These are phyloP conservation scores for Amylocystis lapponica DNA, from an alignment of 768 basidiomycete genomes.

Conservation along the genomic window DNA sequence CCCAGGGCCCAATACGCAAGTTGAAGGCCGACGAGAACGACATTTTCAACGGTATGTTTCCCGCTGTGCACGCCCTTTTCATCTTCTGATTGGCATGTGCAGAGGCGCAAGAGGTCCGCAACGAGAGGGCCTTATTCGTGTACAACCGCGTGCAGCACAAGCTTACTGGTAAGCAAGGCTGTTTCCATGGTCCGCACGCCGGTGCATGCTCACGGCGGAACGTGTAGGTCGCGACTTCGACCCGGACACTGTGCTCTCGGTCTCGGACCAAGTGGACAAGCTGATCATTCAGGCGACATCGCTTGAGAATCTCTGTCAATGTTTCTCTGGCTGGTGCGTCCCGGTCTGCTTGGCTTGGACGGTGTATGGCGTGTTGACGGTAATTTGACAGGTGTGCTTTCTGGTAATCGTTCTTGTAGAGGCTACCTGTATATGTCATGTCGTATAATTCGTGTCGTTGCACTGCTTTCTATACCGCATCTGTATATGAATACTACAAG, in stretches of 20 bases:
- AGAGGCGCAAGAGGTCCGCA: constrained; percentile 79
- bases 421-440: background rate
- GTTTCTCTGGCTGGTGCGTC: constrained; percentile 87
- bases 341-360: background rate
- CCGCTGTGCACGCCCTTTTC: background rate
- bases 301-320: constrained; percentile 93
- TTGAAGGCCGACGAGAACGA: constrained; percentile 90
- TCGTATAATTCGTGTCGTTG: too few relatives aligned
- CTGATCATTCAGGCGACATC: constrained; percentile 91
- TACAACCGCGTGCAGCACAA: constrained; percentile 95
- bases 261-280: constrained; percentile 86
- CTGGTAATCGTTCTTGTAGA: constrained; percentile 49
- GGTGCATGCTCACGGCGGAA: background rate
- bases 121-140: constrained; percentile 84
- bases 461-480: too few relatives aligned
- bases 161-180: constrained; percentile 64
- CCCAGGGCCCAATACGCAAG: constrained; percentile 76
- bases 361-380: background rate
- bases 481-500: too few relatives aligned
- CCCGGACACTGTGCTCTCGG: constrained; percentile 64
- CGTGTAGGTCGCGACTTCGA: constrained; percentile 86
- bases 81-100: constrained; percentile 19
- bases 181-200: background rate
- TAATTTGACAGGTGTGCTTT: constrained; percentile 56
- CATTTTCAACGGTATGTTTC: constrained; percentile 74